Conservation (phyloP, 495 filamentous ascomycete genomes). For the Penicillium tannophilum region DNA sequence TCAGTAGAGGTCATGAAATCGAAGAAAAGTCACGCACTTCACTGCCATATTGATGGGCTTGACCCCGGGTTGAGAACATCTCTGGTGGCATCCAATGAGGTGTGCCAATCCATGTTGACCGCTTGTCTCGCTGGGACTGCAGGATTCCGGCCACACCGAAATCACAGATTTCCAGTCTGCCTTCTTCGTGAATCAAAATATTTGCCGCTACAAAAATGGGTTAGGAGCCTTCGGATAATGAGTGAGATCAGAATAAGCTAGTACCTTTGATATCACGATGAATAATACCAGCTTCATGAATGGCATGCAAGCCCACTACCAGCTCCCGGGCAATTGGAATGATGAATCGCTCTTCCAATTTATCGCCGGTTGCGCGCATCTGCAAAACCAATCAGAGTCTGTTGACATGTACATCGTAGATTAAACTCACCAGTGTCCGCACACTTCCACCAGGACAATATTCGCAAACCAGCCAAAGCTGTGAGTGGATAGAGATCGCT, state of each 20-base stretch:
- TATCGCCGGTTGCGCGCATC: slow-evolving; percentile 65
- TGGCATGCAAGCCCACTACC: slow-evolving; percentile 77
- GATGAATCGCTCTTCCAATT: slow-evolving; percentile 84
- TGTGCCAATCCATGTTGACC: slow-evolving; percentile 91
- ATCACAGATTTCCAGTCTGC: slow-evolving; percentile 87
- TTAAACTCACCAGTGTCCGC: slow-evolving; percentile 69
- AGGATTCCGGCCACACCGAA: slow-evolving; percentile 92
- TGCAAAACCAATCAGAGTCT: slow-evolving; percentile 17
- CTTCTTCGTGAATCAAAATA: slow-evolving; percentile 85
- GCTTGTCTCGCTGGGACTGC: slow-evolving; percentile 80
- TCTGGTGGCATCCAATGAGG: slow-evolving; percentile 98
- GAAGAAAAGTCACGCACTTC: slow-evolving; percentile 39
- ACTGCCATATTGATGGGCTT: slow-evolving; percentile 56
- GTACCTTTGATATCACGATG: slow-evolving; percentile 94
- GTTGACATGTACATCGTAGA: neutral
- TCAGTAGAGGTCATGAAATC: slow-evolving; percentile 18
- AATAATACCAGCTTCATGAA: slow-evolving; percentile 90
- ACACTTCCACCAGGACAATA: slow-evolving; percentile 95
- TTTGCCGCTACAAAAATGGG: slow-evolving; percentile 66
- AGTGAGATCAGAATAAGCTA: neutral
- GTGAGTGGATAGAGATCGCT: slow-evolving; percentile 79
- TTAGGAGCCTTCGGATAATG: neutral
- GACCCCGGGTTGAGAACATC: slow-evolving; percentile 55
- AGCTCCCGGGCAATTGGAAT: slow-evolving; percentile 88
- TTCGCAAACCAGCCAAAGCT: slow-evolving; percentile 95